Conservation (phyloP, 148 eudicot genomes). For the Camellia sinensis region DNA sequence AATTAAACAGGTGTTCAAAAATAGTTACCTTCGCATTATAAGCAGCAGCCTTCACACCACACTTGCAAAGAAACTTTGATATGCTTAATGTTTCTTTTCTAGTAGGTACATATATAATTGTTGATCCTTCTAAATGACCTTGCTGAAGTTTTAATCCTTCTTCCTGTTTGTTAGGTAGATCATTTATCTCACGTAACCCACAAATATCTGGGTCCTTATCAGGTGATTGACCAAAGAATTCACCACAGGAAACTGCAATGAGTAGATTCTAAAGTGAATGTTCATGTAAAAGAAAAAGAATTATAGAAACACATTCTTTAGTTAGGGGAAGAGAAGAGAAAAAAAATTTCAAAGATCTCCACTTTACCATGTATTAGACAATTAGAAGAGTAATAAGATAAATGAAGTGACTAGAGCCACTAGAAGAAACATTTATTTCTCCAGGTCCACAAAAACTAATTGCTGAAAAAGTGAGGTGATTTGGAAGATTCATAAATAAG, state of each 20-base stretch:
- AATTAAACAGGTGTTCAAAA: conserved; percentile 4
- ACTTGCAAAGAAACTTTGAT: conserved; percentile 53
- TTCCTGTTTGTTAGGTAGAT: conserved; percentile 23
- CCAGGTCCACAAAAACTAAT: not conserved
- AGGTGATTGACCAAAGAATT: conserved; percentile 54
- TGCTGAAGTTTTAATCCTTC: conserved; percentile 26
- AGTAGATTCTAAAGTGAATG: conserved; percentile 4
- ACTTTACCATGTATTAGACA: not conserved
- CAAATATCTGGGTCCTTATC: conserved; percentile 17
- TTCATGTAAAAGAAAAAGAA: not conserved
- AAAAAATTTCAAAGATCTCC: not conserved
- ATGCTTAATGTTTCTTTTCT: conserved; percentile 67
- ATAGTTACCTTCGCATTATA: conserved; percentile 72
- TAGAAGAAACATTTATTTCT: not conserved
- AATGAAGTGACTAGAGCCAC: conserved; percentile 2
- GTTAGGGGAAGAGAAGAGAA: not conserved
- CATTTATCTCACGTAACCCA: conserved; percentile 23
- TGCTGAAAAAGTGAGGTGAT: not conserved
- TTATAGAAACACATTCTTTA: not conserved
- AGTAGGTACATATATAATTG: conserved; percentile 82
- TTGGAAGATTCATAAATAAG: not conserved
- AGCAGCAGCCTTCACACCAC: conserved; percentile 83
- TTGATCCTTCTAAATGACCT: conserved; percentile 53
- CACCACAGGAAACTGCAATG: conserved; percentile 79
- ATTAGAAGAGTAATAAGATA: not conserved